Evolutionary conservation across 2,329 filamentous ascomycete genomes (phyloP).

Genomic region (Verticillium longisporum): DNA sequence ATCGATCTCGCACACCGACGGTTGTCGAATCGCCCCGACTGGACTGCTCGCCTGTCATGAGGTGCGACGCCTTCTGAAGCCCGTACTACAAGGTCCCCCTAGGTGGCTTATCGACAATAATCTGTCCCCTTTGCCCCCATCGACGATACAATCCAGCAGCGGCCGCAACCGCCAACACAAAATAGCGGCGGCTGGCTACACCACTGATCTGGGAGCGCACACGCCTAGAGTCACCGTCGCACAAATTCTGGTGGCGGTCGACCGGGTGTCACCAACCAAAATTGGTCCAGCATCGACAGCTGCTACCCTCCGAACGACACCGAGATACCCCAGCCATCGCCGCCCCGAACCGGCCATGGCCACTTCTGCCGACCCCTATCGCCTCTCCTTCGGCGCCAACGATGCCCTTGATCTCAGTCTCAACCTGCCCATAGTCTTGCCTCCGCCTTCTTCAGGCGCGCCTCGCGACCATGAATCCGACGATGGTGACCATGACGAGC

Average conservation of each 20-base stretch:
- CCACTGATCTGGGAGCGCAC: background rate
- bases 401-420: conserved; percentile 9
- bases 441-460: conserved; percentile 6
- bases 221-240: background rate
- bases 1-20: background rate
- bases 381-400: conserved; percentile 12
- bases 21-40: background rate
- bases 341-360: conserved; percentile 8
- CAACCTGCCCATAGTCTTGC: conserved; percentile 9
- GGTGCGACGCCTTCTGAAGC: background rate
- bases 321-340: background rate
- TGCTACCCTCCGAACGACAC: background rate
- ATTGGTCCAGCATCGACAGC: background rate
- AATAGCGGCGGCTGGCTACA: background rate
- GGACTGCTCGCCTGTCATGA: background rate
- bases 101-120: background rate
- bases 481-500: conserved; percentile 2
- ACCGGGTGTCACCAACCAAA: background rate
- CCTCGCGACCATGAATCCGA: conserved; percentile 1
- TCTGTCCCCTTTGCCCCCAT: background rate
- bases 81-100: background rate
- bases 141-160: background rate
- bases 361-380: conserved; percentile 9
- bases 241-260: background rate
- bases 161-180: background rate